Percentiles rank a stretch among this genome's conserved stretches.
Conservation (phyloP, 331 rosid species). For the Malus hybrid region DNA sequence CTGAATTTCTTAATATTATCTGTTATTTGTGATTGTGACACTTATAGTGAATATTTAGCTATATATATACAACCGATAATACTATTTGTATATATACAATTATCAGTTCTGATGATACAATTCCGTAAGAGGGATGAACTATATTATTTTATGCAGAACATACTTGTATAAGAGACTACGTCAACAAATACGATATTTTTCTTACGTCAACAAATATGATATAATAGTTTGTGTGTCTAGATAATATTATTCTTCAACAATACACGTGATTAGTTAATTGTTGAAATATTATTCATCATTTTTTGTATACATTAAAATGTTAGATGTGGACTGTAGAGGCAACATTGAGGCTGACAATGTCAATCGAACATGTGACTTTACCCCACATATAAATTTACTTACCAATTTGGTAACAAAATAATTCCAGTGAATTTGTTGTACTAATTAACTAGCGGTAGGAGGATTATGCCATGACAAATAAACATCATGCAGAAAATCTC, state of each 20-base stretch:
- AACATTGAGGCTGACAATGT: not conserved
- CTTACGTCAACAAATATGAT: too few relatives aligned
- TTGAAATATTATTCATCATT: not conserved
- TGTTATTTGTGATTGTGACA: conserved; percentile 5
- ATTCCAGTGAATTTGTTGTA: not conserved
- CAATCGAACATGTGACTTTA: conserved; percentile 12
- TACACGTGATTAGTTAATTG: not conserved
- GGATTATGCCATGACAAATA: not conserved
- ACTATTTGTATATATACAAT: too few relatives aligned
- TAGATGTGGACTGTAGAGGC: not conserved
- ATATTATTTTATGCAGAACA: too few relatives aligned
- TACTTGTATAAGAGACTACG: not conserved
- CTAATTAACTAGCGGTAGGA: not conserved
- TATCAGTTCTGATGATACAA: too few relatives aligned
- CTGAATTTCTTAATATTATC: conserved; percentile 4
- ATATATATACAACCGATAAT: too few relatives aligned
- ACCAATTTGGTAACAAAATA: conserved; percentile 1
- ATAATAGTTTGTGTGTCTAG: not conserved
- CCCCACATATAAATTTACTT: not conserved
- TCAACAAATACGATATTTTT: too few relatives aligned
- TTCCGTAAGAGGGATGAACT: not conserved
- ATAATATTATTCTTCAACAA: too few relatives aligned
- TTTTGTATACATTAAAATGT: not conserved
- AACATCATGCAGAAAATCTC: not conserved
- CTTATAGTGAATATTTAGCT: not conserved